Conservation (phyloP, 192 early-diverging fungal species). For the Gamsiella multidivaricata region DNA sequence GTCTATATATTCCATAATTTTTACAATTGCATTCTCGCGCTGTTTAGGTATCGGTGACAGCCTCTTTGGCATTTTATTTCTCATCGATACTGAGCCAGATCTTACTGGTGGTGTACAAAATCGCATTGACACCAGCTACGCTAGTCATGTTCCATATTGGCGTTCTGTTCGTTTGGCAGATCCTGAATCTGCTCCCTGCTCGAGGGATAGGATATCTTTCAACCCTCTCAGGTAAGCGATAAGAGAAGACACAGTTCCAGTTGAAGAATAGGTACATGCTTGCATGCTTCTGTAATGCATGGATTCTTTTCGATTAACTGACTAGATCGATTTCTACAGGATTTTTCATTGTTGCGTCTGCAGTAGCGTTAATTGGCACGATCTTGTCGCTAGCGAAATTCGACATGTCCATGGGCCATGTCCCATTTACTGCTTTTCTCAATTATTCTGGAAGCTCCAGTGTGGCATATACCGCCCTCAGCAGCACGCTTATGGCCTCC, state of each 20-base stretch:
- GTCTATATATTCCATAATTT: not conserved
- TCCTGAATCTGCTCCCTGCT: conserved; percentile 24
- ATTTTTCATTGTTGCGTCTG: conserved; percentile 6
- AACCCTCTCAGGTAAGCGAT: conserved; percentile 12
- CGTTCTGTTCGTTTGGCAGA: conserved; percentile 27
- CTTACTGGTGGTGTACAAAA: conserved; percentile 17
- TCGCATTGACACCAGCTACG: conserved; percentile 15
- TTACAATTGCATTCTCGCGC: not conserved
- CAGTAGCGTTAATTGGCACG: conserved; percentile 27
- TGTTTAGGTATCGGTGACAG: conserved; percentile 26
- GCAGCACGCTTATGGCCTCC: conserved; percentile 33
- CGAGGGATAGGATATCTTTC: conserved; percentile 36
- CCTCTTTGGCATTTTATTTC: conserved; percentile 44
- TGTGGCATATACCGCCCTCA: conserved; percentile 27
- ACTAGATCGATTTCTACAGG: conserved; percentile 1
- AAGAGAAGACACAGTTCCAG: not conserved
- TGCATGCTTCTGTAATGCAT: no score
- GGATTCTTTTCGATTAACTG: no score
- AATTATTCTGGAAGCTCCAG: conserved; percentile 44
- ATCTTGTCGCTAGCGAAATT: conserved; percentile 23
- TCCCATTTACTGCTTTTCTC: conserved; percentile 42
- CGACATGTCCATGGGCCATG: conserved; percentile 4
- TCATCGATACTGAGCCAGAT: conserved; percentile 29
- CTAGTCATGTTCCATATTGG: conserved; percentile 49
- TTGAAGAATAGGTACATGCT: no score